phyloP scores from a whole-genome alignment of 768 basidiomycete genomes.

The Cystobasidium ongulense region DNA sequence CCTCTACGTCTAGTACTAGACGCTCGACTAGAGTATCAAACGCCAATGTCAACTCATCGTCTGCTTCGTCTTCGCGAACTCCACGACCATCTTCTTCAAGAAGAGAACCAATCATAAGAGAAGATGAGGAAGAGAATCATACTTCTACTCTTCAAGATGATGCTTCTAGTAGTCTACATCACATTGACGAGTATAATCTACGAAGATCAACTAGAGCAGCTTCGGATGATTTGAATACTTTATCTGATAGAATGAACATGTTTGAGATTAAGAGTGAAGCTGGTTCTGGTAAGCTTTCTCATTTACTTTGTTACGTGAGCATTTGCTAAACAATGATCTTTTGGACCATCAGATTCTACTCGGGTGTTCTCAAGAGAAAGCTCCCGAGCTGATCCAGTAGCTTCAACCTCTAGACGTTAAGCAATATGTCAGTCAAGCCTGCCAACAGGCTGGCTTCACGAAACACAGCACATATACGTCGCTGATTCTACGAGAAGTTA shows the following conservation, averaged over 20 bases:
- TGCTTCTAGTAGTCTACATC: not conserved
- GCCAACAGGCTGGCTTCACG: too few relatives aligned
- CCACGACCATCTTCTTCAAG: not conserved
- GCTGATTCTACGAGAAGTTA: too few relatives aligned
- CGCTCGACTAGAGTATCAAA: not conserved
- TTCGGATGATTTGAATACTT: not conserved
- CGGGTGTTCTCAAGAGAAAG: not conserved
- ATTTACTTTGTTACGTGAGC: not conserved
- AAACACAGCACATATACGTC: too few relatives aligned
- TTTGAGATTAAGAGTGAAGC: constrained; percentile 10
- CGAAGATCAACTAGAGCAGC: constrained; percentile 4
- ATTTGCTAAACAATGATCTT: not conserved
- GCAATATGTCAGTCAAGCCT: not conserved
- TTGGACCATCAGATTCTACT: not conserved
- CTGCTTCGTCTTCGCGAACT: not conserved
- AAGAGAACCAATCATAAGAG: not conserved
- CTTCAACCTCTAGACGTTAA: not conserved
- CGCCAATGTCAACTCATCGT: not conserved
- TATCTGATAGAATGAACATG: constrained; percentile 6
- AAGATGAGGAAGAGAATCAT: constrained; percentile 1
- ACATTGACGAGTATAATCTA: not conserved
- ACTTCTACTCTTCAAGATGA: not conserved
- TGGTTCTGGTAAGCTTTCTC: constrained; percentile 2
- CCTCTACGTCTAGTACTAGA: not conserved
- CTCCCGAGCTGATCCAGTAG: not conserved